phyloP scores from a whole-genome alignment of 163 green algal genomes.

The Volvox carteri region DNA sequence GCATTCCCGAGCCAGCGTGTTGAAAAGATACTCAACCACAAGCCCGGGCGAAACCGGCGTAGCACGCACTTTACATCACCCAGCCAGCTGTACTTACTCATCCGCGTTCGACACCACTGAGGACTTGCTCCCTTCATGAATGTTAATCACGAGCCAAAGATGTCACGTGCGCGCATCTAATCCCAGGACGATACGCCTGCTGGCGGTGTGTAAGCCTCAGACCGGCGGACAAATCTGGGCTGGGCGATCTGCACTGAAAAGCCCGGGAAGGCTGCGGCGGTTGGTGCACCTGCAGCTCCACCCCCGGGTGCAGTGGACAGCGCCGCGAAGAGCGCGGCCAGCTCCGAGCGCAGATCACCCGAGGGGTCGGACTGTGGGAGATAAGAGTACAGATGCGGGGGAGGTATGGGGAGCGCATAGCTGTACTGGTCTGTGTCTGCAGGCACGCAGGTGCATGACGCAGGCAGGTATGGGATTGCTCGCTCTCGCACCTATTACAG shows the following conservation, averaged over 20 bases:
- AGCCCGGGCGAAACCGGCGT: too few species aligned
- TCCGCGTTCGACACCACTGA: too few species aligned
- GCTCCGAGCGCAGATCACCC: not conserved
- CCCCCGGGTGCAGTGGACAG: not conserved
- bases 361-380: not conserved
- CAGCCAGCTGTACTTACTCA: too few species aligned
- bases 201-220: constrained; percentile 18
- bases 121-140: too few species aligned
- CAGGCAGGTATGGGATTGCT: too few species aligned
- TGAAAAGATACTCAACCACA: too few species aligned
- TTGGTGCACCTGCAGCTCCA: not conserved
- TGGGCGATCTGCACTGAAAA: not conserved
- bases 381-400: not conserved
- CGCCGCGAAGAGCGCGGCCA: not conserved
- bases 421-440: not conserved
- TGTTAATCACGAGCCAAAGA: too few species aligned
- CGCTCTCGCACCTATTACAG: too few species aligned
- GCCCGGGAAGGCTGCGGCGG: constrained; percentile 1
- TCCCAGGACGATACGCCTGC: not conserved
- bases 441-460: not conserved
- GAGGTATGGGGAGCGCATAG: not conserved
- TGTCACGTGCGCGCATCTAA: too few species aligned
- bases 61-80: too few species aligned
- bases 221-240: not conserved
- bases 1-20: too few species aligned